Evolutionary conservation across 257 asterid species (phyloP).

Genomic region (Solanum peruvianum): DNA sequence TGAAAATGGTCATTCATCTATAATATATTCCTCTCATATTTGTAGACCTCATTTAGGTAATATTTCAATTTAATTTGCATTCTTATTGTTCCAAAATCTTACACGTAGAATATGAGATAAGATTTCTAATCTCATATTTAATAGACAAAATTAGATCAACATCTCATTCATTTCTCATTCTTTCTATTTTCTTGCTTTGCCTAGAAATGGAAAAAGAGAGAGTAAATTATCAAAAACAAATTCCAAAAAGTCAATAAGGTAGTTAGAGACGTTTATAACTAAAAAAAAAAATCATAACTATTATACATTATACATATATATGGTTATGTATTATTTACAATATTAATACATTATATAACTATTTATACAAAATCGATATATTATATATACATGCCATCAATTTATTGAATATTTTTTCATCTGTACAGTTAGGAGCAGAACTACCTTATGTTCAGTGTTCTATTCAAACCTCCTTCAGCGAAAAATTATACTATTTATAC

Average conservation of each 20-base stretch:
- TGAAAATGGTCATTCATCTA: not conserved
- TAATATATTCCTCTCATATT: not conserved
- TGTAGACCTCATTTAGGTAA: not conserved
- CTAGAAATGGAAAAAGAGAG: not conserved
- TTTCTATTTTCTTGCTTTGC: not conserved
- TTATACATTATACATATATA: not conserved
- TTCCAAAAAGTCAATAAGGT: not conserved
- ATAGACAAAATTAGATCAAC: not conserved
- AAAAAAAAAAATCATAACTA: not conserved
- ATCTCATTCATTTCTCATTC: not conserved
- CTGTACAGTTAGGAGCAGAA: not conserved
- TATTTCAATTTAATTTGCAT: not conserved
- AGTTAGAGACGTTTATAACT: not conserved
- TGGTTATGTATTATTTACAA: not conserved
- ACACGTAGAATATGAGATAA: not conserved
- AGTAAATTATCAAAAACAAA: not conserved
- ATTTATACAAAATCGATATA: too few species aligned
- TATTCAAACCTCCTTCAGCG: too few species aligned
- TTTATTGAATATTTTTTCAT: too few species aligned
- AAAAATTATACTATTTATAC: too few species aligned
- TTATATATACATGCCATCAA: too few species aligned
- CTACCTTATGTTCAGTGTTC: not conserved
- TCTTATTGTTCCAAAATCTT: not conserved
- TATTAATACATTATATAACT: not conserved
- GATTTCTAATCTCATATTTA: not conserved